phyloP scores from a whole-genome alignment of 129 eudicot genomes.

The Cynara cardunculus region DNA sequence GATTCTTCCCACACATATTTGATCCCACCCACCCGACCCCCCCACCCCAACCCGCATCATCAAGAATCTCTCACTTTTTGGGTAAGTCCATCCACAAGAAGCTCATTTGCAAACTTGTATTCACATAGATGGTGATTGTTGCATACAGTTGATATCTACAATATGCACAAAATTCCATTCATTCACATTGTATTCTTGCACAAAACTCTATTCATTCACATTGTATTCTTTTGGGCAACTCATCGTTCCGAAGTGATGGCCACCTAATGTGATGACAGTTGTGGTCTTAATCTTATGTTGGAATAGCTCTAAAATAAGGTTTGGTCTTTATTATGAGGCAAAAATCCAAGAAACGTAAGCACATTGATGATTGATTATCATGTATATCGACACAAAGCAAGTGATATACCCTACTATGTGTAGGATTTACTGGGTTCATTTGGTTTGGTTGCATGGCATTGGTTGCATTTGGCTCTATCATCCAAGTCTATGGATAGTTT shows the following conservation, averaged over 20 bases:
- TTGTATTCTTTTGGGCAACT: background rate
- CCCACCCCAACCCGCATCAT: slow-evolving; percentile 2
- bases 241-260: slow-evolving; percentile 1
- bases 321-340: slow-evolving; percentile 1
- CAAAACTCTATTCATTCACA: slow-evolving; percentile 7
- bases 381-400: background rate
- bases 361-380: background rate
- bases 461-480: background rate
- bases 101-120: slow-evolving; percentile 32
- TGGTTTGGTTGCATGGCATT: background rate
- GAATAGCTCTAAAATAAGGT: background rate
- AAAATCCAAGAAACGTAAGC: slow-evolving; percentile 1
- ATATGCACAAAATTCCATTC: slow-evolving; percentile 12
- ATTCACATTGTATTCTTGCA: slow-evolving; percentile 4
- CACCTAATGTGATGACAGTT: background rate
- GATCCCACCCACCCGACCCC: slow-evolving; percentile 7
- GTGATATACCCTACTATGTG: background rate
- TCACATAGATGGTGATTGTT: slow-evolving; percentile 26
- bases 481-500: background rate
- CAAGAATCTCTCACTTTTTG: slow-evolving; percentile 31
- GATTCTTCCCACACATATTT: slow-evolving; percentile 6
- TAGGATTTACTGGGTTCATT: background rate
- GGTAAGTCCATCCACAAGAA: slow-evolving; percentile 22
- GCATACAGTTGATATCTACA: slow-evolving; percentile 6
- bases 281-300: background rate